Conservation (phyloP, 331 rosid species). For the Cydonia oblonga region DNA sequence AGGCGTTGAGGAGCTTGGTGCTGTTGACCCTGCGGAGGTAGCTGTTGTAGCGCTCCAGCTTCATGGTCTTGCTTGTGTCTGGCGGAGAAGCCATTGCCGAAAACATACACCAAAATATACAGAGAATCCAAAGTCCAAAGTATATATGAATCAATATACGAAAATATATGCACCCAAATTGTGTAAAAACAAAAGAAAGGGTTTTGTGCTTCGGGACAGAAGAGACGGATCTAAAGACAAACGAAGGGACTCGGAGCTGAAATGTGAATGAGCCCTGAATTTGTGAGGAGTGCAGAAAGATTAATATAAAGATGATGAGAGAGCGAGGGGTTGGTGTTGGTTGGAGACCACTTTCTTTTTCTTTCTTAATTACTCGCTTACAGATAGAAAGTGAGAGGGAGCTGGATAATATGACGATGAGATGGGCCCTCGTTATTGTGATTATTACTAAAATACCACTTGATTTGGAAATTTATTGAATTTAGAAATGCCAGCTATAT, state of each 20-base stretch:
- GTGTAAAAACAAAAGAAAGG: background rate
- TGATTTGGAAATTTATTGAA: background rate
- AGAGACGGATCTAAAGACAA: background rate
- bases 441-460: slow-evolving; percentile 1
- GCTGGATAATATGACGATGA: background rate
- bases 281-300: slow-evolving; percentile 18
- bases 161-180: background rate
- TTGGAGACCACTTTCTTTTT: slow-evolving; percentile 51
- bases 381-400: slow-evolving; percentile 44
- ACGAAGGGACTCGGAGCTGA: slow-evolving; percentile 16
- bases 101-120: background rate
- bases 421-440: background rate
- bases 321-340: slow-evolving; percentile 31
- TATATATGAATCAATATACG: background rate
- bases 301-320: slow-evolving; percentile 37
- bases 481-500: slow-evolving; percentile 16
- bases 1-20: slow-evolving; percentile 81
- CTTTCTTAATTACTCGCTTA: slow-evolving; percentile 22
- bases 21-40: slow-evolving; percentile 67
- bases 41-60: slow-evolving; percentile 82
- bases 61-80: slow-evolving; percentile 78
- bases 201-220: background rate
- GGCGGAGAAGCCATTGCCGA: slow-evolving; percentile 69
- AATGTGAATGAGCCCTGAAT: slow-evolving; percentile 50
- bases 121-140: background rate